These are phyloP conservation scores for Mesotaenium endlicherianum DNA, from an alignment of 139 green algal species.

Conservation along the genomic window DNA sequence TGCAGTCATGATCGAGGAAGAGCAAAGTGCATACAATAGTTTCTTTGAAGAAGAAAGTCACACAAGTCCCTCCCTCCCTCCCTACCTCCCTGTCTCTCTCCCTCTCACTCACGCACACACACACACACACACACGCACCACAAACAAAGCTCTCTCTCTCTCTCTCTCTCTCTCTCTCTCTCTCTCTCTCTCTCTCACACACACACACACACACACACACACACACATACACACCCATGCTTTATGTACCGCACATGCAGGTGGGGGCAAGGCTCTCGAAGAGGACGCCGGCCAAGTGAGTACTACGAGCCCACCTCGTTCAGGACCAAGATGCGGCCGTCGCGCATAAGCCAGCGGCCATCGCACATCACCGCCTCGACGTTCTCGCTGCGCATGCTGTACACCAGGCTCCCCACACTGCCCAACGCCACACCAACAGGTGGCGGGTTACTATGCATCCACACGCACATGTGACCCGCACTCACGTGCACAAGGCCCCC, in stretches of 20 bases:
- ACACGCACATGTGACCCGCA: too few species aligned
- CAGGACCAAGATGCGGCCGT: background rate
- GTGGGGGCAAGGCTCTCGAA: background rate
- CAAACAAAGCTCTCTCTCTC: background rate
- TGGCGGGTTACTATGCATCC: too few species aligned
- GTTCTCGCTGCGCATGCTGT: constrained; percentile 2
- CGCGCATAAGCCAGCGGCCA: constrained; percentile 1
- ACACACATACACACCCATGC: background rate
- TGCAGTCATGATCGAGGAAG: background rate
- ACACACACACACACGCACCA: background rate
- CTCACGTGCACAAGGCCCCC: too few species aligned
- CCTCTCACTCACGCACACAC: too few species aligned
- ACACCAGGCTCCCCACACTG: background rate
- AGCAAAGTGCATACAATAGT: background rate
- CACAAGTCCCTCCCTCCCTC: too few species aligned
- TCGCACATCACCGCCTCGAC: constrained; percentile 7
- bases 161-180: too few species aligned
- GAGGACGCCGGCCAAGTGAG: background rate
- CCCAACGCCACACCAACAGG: background rate
- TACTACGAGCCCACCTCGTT: background rate
- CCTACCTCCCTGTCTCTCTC: too few species aligned
- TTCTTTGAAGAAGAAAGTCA: background rate
- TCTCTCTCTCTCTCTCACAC: too few species aligned
- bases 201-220: background rate
- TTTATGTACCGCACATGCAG: background rate